Evolutionary conservation across 2,329 filamentous ascomycete genomes (phyloP).

Genomic region (Aspergillus neoniger): DNA sequence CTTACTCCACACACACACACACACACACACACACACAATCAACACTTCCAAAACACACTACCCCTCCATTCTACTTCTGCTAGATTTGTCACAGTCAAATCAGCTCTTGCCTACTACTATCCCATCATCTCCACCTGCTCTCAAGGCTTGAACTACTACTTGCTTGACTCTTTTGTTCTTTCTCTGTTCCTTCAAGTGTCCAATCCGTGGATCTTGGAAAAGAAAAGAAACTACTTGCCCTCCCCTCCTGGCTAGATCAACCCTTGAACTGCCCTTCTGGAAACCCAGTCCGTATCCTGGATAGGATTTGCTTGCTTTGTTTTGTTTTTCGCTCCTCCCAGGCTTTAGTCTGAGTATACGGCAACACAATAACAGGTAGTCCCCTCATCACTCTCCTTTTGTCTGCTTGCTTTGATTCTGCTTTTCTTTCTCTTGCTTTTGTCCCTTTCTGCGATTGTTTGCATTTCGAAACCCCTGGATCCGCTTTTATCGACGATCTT

Average conservation of each 20-base stretch:
- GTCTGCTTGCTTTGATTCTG: conserved; percentile 25
- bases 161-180: conserved; percentile 12
- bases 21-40: no score
- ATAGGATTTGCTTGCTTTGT: conserved; percentile 37
- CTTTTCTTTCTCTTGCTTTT: conserved; percentile 10
- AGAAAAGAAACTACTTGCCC: conserved; percentile 5
- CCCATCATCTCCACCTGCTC: conserved; percentile 9
- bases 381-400: conserved; percentile 36
- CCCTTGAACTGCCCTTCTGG: conserved; percentile 25
- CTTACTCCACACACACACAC: conserved; percentile 4
- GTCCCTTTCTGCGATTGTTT: conserved; percentile 15
- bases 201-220: conserved; percentile 24
- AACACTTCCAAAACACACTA: neutral
- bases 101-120: conserved; percentile 9
- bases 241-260: conserved; percentile 25
- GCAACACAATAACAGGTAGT: conserved; percentile 45
- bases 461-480: conserved; percentile 15
- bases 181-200: conserved; percentile 17
- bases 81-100: conserved; percentile 26
- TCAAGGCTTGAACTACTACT: conserved; percentile 1
- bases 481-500: neutral
- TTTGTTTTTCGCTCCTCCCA: conserved; percentile 32
- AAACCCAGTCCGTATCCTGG: conserved; percentile 33
- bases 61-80: conserved; percentile 18
- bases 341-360: conserved; percentile 27